phyloP scores from a whole-genome alignment of 2,329 filamentous ascomycete species.

The Rhynchosporium secalis region DNA sequence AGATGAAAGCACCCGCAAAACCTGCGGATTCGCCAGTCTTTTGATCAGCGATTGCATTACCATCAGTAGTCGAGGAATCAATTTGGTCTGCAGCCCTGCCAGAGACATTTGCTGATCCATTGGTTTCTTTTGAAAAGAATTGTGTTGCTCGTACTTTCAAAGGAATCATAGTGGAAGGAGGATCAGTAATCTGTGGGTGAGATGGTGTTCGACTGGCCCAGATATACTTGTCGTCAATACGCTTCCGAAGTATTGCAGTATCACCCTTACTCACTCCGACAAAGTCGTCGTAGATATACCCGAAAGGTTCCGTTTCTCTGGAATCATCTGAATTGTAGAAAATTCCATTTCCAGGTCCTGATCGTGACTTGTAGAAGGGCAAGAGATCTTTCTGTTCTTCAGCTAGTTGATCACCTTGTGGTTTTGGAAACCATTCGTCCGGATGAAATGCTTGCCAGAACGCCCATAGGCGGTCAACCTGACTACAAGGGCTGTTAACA shows the following conservation, averaged over 20 bases:
- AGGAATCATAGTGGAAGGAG: slow-evolving; percentile 14
- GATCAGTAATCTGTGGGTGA: not conserved
- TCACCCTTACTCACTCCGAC: slow-evolving; percentile 2
- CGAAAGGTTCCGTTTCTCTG: slow-evolving; percentile 6
- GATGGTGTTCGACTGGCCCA: slow-evolving; percentile 11
- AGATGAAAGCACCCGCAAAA: slow-evolving; percentile 3
- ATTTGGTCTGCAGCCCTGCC: slow-evolving; percentile 6
- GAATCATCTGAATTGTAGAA: slow-evolving; percentile 9
- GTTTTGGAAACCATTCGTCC: slow-evolving; percentile 11
- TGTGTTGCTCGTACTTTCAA: slow-evolving; percentile 5
- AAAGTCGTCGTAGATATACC: slow-evolving; percentile 7
- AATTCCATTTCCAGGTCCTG: slow-evolving; percentile 8
- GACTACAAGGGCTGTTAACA: slow-evolving; percentile 8
- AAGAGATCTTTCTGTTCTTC: slow-evolving; percentile 7
- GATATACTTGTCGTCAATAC: slow-evolving; percentile 13
- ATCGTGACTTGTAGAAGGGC: slow-evolving; percentile 4
- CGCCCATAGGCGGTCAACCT: slow-evolving; percentile 12
- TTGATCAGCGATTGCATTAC: slow-evolving; percentile 1
- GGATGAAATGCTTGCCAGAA: slow-evolving; percentile 18
- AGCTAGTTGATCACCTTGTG: slow-evolving; percentile 4
- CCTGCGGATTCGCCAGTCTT: slow-evolving; percentile 11
- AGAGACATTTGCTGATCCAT: not conserved
- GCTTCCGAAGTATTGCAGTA: slow-evolving; percentile 2
- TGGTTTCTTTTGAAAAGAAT: slow-evolving; percentile 12
- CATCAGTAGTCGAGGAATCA: slow-evolving; percentile 7